A percentile compares a stretch with the other conserved stretches of the same genome.
Evolutionary conservation across 495 filamentous ascomycete species (phyloP).

Genomic region (Penicillium parvum): DNA sequence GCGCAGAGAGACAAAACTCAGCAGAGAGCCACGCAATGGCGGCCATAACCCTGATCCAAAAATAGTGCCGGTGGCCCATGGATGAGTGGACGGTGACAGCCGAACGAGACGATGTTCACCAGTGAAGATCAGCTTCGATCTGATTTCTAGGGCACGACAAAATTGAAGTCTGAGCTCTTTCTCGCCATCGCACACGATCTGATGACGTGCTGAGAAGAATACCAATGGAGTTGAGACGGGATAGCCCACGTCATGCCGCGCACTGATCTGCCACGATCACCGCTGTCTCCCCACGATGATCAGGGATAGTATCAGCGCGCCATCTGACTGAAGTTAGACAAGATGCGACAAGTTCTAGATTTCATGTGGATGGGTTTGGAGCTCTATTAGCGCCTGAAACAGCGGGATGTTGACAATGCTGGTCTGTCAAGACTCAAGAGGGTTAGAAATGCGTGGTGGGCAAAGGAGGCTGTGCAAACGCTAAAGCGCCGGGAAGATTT

Average conservation of each 20-base stretch:
- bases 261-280: conserved; percentile 1
- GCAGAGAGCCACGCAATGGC: conserved; percentile 6
- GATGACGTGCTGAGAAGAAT: conserved; percentile 4
- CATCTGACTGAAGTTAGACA: not conserved
- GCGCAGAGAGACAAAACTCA: no score
- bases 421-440: not conserved
- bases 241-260: conserved; percentile 4
- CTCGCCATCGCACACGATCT: not conserved
- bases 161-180: no score
- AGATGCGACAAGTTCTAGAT: not conserved
- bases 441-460: not conserved
- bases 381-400: not conserved
- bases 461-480: conserved; percentile 8
- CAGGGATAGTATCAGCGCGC: not conserved
- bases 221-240: not conserved
- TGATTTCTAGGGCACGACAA: no score
- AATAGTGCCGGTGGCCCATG: conserved; percentile 2
- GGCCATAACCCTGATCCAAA: conserved; percentile 6
- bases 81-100: not conserved
- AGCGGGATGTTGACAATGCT: no score
- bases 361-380: conserved; percentile 1
- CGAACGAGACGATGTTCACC: not conserved
- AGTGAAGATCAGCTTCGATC: no score
- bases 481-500: not conserved
- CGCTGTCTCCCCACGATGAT: conserved; percentile 1